Evolutionary conservation across 2,329 filamentous ascomycete species (phyloP), one percentile per base, ranked within the genome.

Genomic region (Chalara sp.): DNA sequence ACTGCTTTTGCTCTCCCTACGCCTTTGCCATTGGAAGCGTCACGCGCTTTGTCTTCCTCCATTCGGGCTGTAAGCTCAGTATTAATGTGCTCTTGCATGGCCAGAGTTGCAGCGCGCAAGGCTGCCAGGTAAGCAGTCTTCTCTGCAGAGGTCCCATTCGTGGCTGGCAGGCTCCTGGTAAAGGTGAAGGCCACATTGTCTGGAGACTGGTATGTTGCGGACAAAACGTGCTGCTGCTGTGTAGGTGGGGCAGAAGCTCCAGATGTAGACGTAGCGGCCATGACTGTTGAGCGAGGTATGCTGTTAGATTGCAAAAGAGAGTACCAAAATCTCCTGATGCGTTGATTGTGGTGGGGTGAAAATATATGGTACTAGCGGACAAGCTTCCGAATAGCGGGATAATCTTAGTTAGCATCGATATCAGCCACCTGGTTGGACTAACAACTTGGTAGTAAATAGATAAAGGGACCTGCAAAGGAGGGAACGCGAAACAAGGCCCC

Each of bases 11-110:
- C 46, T 69, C 53, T 56, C 44, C 48, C 48, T 21, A 45, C 41
- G 53, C 61, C 47, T 55, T 61, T 40, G 52, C 62, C 46, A 52
- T 62, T 56, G 28, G 51, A 66, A 3, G 67, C 68, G 12, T 74
- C 74, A 11, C 71, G 69, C 6, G 68, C 70, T 63, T 84, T 86
- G 64, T 90, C 86, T 54, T 86, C 76, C 37, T 84, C 85, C 87
- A 91, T 91, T 51, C 83, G 80, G 48, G 72, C 65, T 5, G 87
- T 91, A 53, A 92, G 74, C 64, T 87, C 83, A 56, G 70, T 72
- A 68, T 92, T 92, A 65, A 91, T 72, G 47, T 76, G 71, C 51
- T 75, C 75, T 64, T 91, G 87, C n/a, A 86, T 69, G 6, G 73
- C 65, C 1, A 70, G 64, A 32, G 81, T 72, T n/a, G 79, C 78